Evolutionary conservation across 257 asterid genomes (phyloP).

Genomic region (Solanum tacnaense): DNA sequence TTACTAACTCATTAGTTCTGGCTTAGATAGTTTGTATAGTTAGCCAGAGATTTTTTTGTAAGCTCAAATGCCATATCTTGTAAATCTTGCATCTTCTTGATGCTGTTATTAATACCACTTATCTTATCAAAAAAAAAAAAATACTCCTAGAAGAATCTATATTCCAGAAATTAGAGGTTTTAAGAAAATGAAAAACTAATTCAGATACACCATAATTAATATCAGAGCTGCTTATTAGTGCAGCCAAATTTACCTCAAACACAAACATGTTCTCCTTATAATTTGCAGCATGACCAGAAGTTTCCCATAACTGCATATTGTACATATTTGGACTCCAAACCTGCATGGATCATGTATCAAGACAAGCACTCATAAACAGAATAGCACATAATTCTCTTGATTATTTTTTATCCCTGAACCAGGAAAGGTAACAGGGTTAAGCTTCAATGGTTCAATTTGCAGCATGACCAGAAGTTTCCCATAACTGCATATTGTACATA

Average conservation of each 20-base stretch:
- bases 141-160: not conserved
- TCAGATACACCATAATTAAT: not conserved
- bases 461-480: conserved; percentile 99
- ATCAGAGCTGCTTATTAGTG: not conserved
- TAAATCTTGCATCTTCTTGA: no score
- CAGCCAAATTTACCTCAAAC: conserved; percentile 50
- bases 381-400: not conserved
- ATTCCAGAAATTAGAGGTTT: not conserved
- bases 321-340: conserved; percentile 92
- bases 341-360: conserved; percentile 19
- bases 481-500: conserved; percentile 91
- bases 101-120: no score
- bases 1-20: no score
- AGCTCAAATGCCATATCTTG: no score
- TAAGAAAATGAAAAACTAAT: not conserved
- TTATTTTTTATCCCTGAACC: not conserved
- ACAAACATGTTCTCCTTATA: conserved; percentile 97
- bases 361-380: conserved; percentile 7
- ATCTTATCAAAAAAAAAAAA: not conserved
- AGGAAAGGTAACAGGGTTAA: not conserved
- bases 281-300: conserved; percentile 99
- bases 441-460: conserved; percentile 35
- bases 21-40: no score
- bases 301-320: conserved; percentile 97
- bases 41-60: no score